Base-by-base conservation (phyloP, 768 basidiomycete species). In the Calocybe gangraenosa region DNA sequence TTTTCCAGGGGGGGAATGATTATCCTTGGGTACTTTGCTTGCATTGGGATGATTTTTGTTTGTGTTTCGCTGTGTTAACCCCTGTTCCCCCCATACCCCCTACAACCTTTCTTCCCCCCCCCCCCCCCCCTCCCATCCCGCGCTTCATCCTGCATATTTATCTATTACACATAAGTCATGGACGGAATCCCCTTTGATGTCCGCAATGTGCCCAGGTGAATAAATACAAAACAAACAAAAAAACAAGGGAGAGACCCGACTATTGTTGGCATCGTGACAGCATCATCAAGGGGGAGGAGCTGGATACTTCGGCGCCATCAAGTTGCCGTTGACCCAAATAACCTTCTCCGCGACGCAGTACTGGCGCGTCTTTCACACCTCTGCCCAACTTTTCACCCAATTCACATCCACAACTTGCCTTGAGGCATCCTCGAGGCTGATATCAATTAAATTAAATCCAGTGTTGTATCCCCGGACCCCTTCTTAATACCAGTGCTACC, bases 391-490 rank as follows among this genome's bases (percentile, higher is more conserved):
- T 41, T 58, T 50, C 43, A 44, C 49, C 46, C 48, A 43, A 47
- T 48, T 28, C 25, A 28, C 25, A 28, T 50, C 47, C 45, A 31
- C 36, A n/a, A n/a, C n/a, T n/a, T 38, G 53, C 59, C 59, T 59
- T 53, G 57, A 53, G 55, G 57, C 39, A 28, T 47, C 51, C 58
- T 52, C 53, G 57, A 58, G 60, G 58, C 54, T 36, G 35, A 47
- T 44, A 55, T 52, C 50, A 46, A 53, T 56, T 48, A 44, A 21
- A 35, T 35, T 35, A 14, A 35, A 18, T 28, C 11, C 25, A 6
- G 25, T 11, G 5, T 28, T 28, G 5, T 28, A 6, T 28, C 11
- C 11, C 11, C 11, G 11, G 11, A 6, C 11, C 11, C 25, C 11
- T 28, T 28, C 25, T 6, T 28, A 28, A 35, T 18, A 35, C 34